phyloP scores from a whole-genome alignment of 2,329 filamentous ascomycete genomes.

The Aspergillus quadrilineatus region DNA sequence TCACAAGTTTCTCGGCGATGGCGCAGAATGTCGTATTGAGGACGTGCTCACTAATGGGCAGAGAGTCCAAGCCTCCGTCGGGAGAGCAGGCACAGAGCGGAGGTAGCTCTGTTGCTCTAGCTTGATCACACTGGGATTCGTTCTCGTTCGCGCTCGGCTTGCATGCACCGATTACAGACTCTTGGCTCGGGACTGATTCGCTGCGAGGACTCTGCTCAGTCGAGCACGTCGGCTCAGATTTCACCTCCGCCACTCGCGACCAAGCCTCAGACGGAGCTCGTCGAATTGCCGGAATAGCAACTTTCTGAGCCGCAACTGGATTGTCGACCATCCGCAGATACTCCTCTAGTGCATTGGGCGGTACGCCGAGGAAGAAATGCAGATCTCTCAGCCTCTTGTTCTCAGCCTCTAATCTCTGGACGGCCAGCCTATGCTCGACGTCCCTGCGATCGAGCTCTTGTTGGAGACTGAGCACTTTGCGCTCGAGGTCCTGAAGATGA shows the following conservation, averaged over 20 bases:
- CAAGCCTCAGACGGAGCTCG: conserved; percentile 3
- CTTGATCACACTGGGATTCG: neutral
- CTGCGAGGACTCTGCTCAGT: neutral
- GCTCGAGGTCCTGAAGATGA: conserved; percentile 37
- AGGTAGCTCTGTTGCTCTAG: conserved; percentile 6
- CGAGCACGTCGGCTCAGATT: neutral
- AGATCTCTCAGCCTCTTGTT: conserved; percentile 32
- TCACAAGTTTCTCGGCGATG: conserved; percentile 39
- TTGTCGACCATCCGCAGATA: conserved; percentile 27
- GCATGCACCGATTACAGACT: neutral
- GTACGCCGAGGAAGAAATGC: conserved; percentile 27
- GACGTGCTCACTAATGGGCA: conserved; percentile 25
- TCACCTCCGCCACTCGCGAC: neutral
- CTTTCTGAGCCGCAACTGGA: conserved; percentile 25
- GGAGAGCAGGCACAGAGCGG: conserved; percentile 28
- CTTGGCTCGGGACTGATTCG: neutral
- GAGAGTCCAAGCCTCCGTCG: conserved; percentile 15
- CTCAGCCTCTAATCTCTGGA: conserved; percentile 36
- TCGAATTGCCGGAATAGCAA: conserved; percentile 37
- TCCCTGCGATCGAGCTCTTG: conserved; percentile 32
- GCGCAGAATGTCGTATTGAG: conserved; percentile 39
- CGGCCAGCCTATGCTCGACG: conserved; percentile 33
- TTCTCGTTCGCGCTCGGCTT: neutral
- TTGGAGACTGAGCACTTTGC: conserved; percentile 30
- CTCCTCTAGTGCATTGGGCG: conserved; percentile 25